These are phyloP conservation scores for Euphrasia arctica DNA, from an alignment of 305 asterid species.

Conservation along the genomic window DNA sequence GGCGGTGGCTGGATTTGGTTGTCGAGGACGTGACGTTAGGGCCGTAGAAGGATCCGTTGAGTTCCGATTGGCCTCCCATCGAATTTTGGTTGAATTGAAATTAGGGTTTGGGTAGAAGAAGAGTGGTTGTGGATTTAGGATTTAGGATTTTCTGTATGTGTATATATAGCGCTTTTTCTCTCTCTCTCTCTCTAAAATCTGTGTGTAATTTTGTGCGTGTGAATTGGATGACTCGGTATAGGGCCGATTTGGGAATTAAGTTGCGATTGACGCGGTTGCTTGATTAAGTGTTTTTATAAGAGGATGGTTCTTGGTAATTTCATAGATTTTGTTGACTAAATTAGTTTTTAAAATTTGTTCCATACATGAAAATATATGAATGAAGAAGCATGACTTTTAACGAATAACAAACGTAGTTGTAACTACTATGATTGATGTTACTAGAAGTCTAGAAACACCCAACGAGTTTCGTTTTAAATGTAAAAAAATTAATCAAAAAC, in stretches of 20 bases:
- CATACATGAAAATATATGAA: too few relatives aligned
- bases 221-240: slow-evolving; percentile 29
- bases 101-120: neutral
- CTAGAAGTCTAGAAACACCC: too few relatives aligned
- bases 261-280: slow-evolving; percentile 14
- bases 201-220: too few relatives aligned
- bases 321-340: neutral
- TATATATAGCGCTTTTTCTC: slow-evolving; percentile 11
- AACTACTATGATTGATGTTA: too few relatives aligned
- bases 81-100: slow-evolving; percentile 1
- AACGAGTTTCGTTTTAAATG: too few relatives aligned
- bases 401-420: too few relatives aligned
- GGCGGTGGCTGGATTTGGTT: slow-evolving; percentile 52
- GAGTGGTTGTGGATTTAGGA: slow-evolving; percentile 14
- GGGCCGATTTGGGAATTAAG: neutral
- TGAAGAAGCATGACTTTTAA: too few relatives aligned
- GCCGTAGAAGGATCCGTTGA: slow-evolving; percentile 88
- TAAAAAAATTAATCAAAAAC: too few relatives aligned
- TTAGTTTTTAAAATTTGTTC: too few relatives aligned
- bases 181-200: too few relatives aligned
- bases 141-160: too few relatives aligned
- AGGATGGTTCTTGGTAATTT: neutral
- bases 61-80: slow-evolving; percentile 41
- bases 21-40: slow-evolving; percentile 56
- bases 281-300: neutral